A percentile compares a stretch with the other conserved stretches of the same genome.
Conservation (phyloP, 306 rosid genomes). For the Lagenaria siceraria region DNA sequence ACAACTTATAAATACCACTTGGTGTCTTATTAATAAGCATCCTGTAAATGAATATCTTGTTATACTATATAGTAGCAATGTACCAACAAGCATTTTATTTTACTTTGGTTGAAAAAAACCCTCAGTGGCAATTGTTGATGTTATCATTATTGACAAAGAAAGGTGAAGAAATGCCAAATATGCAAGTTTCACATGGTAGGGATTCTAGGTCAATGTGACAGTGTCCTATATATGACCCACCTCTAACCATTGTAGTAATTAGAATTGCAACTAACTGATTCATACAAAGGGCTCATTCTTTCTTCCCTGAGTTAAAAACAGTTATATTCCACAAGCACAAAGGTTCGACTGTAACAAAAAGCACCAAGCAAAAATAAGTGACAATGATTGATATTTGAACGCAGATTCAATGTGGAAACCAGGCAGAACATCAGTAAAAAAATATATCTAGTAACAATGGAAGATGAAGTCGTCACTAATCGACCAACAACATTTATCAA, state of each 20-base stretch:
- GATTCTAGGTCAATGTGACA: neutral
- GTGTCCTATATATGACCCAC: neutral
- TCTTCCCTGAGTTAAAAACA: neutral
- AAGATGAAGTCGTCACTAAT: neutral
- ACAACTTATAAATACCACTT: constrained; percentile 68
- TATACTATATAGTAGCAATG: constrained; percentile 13
- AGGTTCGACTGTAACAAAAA: neutral
- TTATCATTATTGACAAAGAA: neutral
- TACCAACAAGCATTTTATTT: neutral
- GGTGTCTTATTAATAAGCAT: constrained; percentile 79
- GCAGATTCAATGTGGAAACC: neutral
- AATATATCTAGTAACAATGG: neutral
- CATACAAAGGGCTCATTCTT: neutral
- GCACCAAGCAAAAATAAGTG: neutral
- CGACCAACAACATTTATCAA: neutral
- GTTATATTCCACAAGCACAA: neutral
- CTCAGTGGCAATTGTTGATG: neutral
- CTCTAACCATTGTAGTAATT: neutral
- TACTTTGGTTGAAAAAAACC: neutral
- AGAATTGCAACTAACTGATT: neutral
- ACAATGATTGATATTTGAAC: neutral
- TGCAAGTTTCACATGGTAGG: neutral
- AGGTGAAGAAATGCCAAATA: neutral
- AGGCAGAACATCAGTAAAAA: neutral
- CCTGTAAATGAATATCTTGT: constrained; percentile 36